Base-by-base conservation (phyloP, 1,284 basidiomycete genomes). In the Papiliotrema flavescens region DNA sequence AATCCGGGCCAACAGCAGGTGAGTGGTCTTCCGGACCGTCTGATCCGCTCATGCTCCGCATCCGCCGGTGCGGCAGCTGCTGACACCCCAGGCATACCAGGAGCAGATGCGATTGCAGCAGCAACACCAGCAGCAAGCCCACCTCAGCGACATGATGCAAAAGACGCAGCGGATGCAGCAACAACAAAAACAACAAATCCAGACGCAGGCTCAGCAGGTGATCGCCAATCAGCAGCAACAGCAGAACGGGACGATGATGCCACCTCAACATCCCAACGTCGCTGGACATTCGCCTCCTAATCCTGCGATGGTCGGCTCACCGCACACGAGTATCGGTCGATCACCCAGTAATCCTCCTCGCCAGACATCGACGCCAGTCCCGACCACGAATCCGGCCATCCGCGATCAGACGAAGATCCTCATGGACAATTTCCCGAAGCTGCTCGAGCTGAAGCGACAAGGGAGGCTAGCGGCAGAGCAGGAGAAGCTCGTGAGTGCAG, bases 351-450 rank as follows among this genome's bases (percentile, higher is more conserved):
- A 34, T 2, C 35, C 37, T 6, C 47, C 15, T 9, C 52, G 36
- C 23, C 46, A 20, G n/a, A 36, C 49, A 37, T n/a, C 40, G n/a
- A 45, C 53, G 4, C 54, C 54, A 2, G 39, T 40, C 5, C 47
- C 51, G 19, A 23, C 24, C 23, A 20, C 19, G n/a, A 49, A 40
- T 42, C 23, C 24, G 17, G 17, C 19, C 36, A 34, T 23, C 23
- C 13, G 41, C 15, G 28, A 36, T 7, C 45, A 52, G 20, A 49
- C 59, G 26, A 61, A 65, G 48, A 58, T 56, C 14, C 44, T 70
- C 22, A 54, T 65, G 2, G 66, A 70, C 14, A 69, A 65, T 40
- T 64, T 73, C 37, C 66, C 69, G 1, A 64, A 67, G 52, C 54
- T 73, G 55, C 55, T 62, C 36, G 59, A 67, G 49, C 41, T 66